Percentiles rank a stretch among this genome's conserved stretches.
phyloP scores from a whole-genome alignment of 768 basidiomycete species.

The Calocybe cyanea region DNA sequence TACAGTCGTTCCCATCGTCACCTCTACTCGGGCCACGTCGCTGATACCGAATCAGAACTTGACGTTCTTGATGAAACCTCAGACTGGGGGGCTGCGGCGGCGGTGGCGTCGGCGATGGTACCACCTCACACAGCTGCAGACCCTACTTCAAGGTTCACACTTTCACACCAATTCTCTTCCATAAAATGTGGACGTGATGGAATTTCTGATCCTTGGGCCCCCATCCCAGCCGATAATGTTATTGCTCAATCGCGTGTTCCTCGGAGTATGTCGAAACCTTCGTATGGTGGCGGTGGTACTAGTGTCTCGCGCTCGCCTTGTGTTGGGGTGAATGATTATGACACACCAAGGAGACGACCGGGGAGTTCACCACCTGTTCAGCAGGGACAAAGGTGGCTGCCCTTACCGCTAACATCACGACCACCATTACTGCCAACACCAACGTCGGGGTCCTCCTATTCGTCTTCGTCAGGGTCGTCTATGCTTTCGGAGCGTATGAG shows the following conservation, averaged over 20 bases:
- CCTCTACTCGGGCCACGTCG: slow-evolving; percentile 8
- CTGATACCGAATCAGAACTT: slow-evolving; percentile 12
- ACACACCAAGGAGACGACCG: background rate
- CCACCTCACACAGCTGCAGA: too few species aligned
- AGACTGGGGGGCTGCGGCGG: slow-evolving; percentile 9
- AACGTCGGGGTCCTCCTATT: too few species aligned
- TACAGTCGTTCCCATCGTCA: slow-evolving; percentile 5
- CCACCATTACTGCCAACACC: too few species aligned
- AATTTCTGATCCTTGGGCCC: too few species aligned
- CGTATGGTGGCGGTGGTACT: background rate
- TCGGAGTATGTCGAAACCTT: slow-evolving; percentile 13
- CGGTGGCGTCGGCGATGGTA: too few species aligned
- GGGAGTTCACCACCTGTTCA: slow-evolving; percentile 4
- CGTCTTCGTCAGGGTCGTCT: background rate
- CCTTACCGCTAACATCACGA: too few species aligned
- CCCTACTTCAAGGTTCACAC: too few species aligned
- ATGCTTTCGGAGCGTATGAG: background rate
- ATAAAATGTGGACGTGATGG: too few species aligned
- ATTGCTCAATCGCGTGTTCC: background rate
- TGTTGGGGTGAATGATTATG: background rate
- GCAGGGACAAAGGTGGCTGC: too few species aligned
- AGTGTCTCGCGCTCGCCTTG: background rate
- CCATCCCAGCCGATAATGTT: too few species aligned
- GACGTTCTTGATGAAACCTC: slow-evolving; percentile 18
- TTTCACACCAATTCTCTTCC: too few species aligned